Conservation (phyloP, 179 eudicot genomes). For the Monotropa hypopitys region DNA sequence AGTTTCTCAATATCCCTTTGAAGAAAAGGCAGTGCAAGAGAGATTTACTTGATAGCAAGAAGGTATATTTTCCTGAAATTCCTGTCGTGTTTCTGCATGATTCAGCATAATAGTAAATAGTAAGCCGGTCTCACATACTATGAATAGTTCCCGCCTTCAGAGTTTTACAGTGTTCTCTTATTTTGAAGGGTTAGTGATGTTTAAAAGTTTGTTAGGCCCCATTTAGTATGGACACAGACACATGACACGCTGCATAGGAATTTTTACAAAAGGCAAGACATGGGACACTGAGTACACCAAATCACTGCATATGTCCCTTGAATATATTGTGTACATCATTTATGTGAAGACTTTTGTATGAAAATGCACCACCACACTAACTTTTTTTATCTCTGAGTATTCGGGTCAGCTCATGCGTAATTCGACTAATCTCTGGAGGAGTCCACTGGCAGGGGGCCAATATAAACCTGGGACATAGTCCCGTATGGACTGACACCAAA, state of each 20-base stretch:
- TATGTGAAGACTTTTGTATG: neutral
- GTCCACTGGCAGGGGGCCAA: too few relatives aligned
- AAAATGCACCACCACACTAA: constrained; percentile 2
- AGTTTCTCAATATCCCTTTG: constrained; percentile 14
- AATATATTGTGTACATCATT: neutral
- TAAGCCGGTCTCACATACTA: neutral
- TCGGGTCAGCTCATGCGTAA: too few relatives aligned
- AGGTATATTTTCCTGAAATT: constrained; percentile 27
- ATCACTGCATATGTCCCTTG: neutral
- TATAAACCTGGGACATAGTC: too few relatives aligned
- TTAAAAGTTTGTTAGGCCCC: neutral
- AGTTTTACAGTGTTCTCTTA: neutral
- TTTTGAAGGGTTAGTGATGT: neutral
- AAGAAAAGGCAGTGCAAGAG: constrained; percentile 28
- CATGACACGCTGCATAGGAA: neutral
- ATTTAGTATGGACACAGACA: neutral
- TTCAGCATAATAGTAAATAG: neutral
- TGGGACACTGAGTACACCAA: neutral
- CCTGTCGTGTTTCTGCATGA: neutral
- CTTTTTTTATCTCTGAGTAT: too few relatives aligned
- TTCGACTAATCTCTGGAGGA: too few relatives aligned
- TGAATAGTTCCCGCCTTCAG: neutral
- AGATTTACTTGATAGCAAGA: constrained; percentile 8
- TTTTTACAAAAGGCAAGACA: neutral
- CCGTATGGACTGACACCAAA: too few relatives aligned